phyloP scores from a whole-genome alignment of 2,329 filamentous ascomycete species.

The Seiridium unicorne region DNA sequence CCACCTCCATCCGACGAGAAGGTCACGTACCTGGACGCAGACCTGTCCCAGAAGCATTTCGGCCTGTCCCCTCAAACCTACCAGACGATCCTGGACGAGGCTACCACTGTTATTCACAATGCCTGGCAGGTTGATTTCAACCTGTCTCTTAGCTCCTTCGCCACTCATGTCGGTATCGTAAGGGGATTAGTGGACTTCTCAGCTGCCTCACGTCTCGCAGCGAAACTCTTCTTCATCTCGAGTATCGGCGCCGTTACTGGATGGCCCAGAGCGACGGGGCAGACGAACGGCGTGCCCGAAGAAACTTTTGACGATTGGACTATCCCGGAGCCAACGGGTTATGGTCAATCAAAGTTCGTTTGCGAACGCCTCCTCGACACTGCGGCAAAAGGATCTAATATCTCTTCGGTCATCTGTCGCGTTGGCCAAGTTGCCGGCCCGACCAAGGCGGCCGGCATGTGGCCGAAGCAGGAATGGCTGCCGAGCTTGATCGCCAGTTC shows the following conservation, averaged over 20 bases:
- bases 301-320: neutral
- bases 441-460: slow-evolving; percentile 22
- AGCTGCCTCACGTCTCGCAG: neutral
- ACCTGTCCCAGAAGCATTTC: neutral
- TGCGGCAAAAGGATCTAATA: slow-evolving; percentile 13
- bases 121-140: slow-evolving; percentile 26
- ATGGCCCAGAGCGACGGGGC: slow-evolving; percentile 1
- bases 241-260: slow-evolving; percentile 15
- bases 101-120: slow-evolving; percentile 17
- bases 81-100: neutral
- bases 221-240: slow-evolving; percentile 20
- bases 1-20: neutral
- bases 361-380: slow-evolving; percentile 22
- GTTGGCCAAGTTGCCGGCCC: slow-evolving; percentile 28
- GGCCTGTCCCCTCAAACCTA: neutral
- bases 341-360: slow-evolving; percentile 24
- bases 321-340: slow-evolving; percentile 14
- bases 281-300: neutral
- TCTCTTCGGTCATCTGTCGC: slow-evolving; percentile 16
- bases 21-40: neutral
- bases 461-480: slow-evolving; percentile 41
- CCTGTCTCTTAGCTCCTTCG: slow-evolving; percentile 14
- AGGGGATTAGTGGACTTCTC: slow-evolving; percentile 18
- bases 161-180: slow-evolving; percentile 18
- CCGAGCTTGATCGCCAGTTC: slow-evolving; percentile 39